A percentile compares a stretch with the other conserved stretches of the same genome.
Evolutionary conservation across 2,329 filamentous ascomycete species (phyloP).

Genomic region (Hymenoscyphus scutula): DNA sequence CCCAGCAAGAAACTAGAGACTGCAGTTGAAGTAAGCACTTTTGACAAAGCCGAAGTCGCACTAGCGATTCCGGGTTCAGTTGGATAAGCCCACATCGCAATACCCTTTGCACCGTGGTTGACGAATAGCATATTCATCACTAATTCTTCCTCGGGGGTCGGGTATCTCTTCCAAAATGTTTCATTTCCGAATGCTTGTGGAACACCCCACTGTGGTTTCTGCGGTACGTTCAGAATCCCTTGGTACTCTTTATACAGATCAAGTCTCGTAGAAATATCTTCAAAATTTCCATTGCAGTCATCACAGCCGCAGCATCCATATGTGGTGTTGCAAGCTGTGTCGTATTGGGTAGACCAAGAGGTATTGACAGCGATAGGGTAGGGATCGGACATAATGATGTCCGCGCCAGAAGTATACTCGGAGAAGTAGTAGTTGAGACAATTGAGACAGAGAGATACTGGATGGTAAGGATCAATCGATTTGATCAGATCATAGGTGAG

Average conservation of each 20-base stretch:
- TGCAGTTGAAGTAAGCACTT: conserved; percentile 35
- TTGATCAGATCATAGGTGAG: conserved; percentile 45
- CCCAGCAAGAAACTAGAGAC: conserved; percentile 38
- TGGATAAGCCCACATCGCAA: conserved; percentile 48
- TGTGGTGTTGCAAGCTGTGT: conserved; percentile 48
- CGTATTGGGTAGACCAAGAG: conserved; percentile 43
- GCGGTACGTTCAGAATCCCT: conserved; percentile 37
- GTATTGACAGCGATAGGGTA: conserved; percentile 50
- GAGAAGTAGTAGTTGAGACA: conserved; percentile 52
- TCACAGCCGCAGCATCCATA: conserved; percentile 55
- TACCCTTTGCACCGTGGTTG: conserved; percentile 49
- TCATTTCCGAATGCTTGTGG: conserved; percentile 49
- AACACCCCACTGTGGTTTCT: conserved; percentile 49
- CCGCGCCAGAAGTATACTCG: conserved; percentile 48
- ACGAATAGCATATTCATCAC: conserved; percentile 47
- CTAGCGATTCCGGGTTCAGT: conserved; percentile 37
- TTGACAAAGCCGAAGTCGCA: conserved; percentile 40
- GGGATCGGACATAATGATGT: conserved; percentile 50
- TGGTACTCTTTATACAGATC: conserved; percentile 43
- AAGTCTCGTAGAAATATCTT: conserved; percentile 45
- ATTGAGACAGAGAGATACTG: conserved; percentile 50
- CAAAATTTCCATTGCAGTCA: conserved; percentile 41
- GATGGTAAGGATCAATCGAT: conserved; percentile 50
- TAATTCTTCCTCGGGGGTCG: conserved; percentile 44
- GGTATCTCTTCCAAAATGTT: conserved; percentile 47